Percentiles rank a stretch among this genome's conserved stretches.
Conservation (phyloP, 1,139 yeast genomes). For the Yamadazyma atlantica region DNA sequence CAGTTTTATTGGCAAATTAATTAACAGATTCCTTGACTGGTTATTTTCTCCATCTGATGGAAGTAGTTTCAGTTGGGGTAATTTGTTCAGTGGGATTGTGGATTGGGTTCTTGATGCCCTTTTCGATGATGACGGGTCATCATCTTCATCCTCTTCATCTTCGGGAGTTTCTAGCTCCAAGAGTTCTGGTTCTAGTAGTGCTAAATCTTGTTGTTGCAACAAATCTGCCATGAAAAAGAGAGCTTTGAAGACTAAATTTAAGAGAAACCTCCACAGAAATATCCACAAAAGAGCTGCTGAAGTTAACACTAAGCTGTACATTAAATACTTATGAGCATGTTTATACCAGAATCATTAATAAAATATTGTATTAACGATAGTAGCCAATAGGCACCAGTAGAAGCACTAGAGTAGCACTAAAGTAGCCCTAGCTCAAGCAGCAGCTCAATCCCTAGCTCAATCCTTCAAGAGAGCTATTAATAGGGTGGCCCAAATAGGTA, state of each 20-base stretch:
- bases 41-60: slow-evolving; percentile 10
- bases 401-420: too few relatives aligned
- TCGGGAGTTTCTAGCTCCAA: slow-evolving; percentile 11
- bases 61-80: slow-evolving; percentile 14
- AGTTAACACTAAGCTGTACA: slow-evolving; percentile 14
- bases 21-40: slow-evolving; percentile 15
- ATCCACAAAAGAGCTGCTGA: slow-evolving; percentile 19
- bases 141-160: slow-evolving; percentile 14
- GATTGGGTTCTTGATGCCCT: slow-evolving; percentile 19
- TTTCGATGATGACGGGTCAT: slow-evolving; percentile 21
- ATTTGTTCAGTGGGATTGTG: slow-evolving; percentile 11
- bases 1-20: slow-evolving; percentile 7
- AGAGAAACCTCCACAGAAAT: slow-evolving; percentile 19
- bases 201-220: slow-evolving; percentile 13
- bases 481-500: too few relatives aligned
- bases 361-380: too few relatives aligned
- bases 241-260: slow-evolving; percentile 18
- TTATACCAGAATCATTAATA: too few relatives aligned
- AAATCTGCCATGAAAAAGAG: slow-evolving; percentile 16
- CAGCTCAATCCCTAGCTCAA: too few relatives aligned
- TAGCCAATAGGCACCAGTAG: too few relatives aligned
- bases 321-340: slow-evolving; percentile 16
- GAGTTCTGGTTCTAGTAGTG: slow-evolving; percentile 9
- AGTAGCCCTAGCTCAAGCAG: too few relatives aligned
- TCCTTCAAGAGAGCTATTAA: too few relatives aligned